Evolutionary conservation across 2,329 filamentous ascomycete species (phyloP).

Genomic region (Aspergillus glaucus): DNA sequence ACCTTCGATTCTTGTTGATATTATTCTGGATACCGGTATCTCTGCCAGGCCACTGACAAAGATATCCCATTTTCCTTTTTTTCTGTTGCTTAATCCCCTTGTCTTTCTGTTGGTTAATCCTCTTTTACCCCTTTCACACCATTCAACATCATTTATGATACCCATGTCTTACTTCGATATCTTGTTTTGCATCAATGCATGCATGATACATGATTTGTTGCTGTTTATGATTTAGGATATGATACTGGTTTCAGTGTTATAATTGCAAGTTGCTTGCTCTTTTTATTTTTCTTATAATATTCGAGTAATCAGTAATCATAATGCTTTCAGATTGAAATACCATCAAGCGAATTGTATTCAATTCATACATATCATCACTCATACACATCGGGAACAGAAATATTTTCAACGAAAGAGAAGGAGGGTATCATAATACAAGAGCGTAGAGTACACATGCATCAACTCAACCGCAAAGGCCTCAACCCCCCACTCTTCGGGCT

Average conservation of each 20-base stretch:
- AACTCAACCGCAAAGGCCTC: constrained; percentile 19
- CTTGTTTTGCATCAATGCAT: constrained; percentile 8
- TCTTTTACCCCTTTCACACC: not conserved
- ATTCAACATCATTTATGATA: constrained; percentile 13
- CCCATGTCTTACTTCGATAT: constrained; percentile 14
- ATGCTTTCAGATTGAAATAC: too few relatives aligned
- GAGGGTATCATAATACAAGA: constrained; percentile 2
- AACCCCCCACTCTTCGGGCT: constrained; percentile 25
- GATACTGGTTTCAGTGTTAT: too few relatives aligned
- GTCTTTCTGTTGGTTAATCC: too few relatives aligned
- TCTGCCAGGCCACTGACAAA: not conserved
- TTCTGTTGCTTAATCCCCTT: not conserved
- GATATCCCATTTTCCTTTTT: not conserved
- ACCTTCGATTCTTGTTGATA: constrained; percentile 3
- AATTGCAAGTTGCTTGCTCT: too few relatives aligned
- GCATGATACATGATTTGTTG: constrained; percentile 3
- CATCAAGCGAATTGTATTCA: too few relatives aligned
- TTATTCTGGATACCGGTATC: not conserved
- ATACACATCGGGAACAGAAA: not conserved
- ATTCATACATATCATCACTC: too few relatives aligned
- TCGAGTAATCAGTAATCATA: too few relatives aligned
- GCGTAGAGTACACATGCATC: not conserved
- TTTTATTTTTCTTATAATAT: too few relatives aligned
- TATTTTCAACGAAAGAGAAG: not conserved
- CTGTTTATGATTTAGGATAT: not conserved